Conservation (phyloP, 78 protist species). For the Dictyostelium purpureum region DNA sequence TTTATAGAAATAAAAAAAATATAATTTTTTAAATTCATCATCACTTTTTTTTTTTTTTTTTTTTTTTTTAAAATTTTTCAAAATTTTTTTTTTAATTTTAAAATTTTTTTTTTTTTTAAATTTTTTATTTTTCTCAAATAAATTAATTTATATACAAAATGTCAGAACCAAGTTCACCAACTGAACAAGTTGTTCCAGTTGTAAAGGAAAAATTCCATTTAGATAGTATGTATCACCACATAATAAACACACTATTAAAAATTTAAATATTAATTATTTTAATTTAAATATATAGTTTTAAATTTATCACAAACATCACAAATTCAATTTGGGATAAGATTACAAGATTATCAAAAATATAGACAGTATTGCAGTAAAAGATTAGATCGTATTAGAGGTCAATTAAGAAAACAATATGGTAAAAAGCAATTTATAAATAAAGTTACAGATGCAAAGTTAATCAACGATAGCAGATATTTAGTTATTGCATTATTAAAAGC, state of each 20-base stretch:
- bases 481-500: slow-evolving; percentile 31
- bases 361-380: slow-evolving; percentile 55
- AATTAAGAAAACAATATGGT: slow-evolving; percentile 40
- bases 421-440: slow-evolving; percentile 18
- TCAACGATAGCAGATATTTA: slow-evolving; percentile 34
- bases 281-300: slow-evolving; percentile 22
- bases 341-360: slow-evolving; percentile 32
- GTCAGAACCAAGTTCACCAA: background rate
- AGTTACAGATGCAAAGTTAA: slow-evolving; percentile 12
- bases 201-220: slow-evolving; percentile 5
- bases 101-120: too few species aligned
- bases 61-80: too few species aligned
- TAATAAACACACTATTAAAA: background rate
- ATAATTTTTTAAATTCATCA: too few species aligned
- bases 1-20: too few species aligned
- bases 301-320: slow-evolving; percentile 75
- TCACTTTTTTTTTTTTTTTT: background rate
- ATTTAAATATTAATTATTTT: too few species aligned
- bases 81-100: too few species aligned
- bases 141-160: too few species aligned
- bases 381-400: slow-evolving; percentile 8
- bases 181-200: background rate
- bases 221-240: slow-evolving; percentile 9
- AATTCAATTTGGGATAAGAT: slow-evolving; percentile 65
- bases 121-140: too few species aligned